Conservation (phyloP, 352 stramenopile species). For the Pythium grandisporangium region DNA sequence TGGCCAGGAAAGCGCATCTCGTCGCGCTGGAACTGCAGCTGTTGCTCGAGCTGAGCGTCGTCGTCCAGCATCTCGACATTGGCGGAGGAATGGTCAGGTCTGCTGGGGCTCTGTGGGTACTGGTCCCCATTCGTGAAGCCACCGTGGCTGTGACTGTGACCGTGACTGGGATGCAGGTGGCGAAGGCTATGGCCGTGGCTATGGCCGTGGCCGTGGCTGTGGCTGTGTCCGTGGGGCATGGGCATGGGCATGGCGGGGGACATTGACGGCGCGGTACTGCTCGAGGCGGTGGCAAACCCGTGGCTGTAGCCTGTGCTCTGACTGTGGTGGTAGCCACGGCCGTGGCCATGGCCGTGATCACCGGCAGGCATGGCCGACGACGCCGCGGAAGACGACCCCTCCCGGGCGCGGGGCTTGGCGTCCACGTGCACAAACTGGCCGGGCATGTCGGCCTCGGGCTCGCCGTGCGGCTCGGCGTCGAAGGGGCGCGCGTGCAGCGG, state of each 20-base stretch:
- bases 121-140: too few relatives aligned
- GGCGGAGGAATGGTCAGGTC: slow-evolving; percentile 20
- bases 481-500: not conserved
- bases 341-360: too few relatives aligned
- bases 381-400: slow-evolving; percentile 24
- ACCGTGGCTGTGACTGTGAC: slow-evolving; percentile 1
- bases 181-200: not conserved
- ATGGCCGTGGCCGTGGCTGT: slow-evolving; percentile 3
- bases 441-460: slow-evolving; percentile 20
- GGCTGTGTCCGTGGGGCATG: not conserved
- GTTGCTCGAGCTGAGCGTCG: slow-evolving; percentile 58
- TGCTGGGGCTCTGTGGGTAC: not conserved
- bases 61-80: too few relatives aligned
- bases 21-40: slow-evolving; percentile 64
- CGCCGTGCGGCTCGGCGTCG: slow-evolving; percentile 3
- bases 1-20: slow-evolving; percentile 73
- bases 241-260: slow-evolving; percentile 12
- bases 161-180: not conserved
- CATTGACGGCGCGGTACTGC: too few relatives aligned
- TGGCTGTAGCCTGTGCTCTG: too few relatives aligned
- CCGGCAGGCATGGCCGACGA: not conserved
- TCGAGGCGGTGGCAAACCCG: too few relatives aligned
- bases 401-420: slow-evolving; percentile 60
- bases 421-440: slow-evolving; percentile 69
- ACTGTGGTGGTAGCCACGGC: too few relatives aligned